These are phyloP conservation scores for Bruguiera gymnorhiza DNA, from an alignment of 345 rosid genomes.

Conservation along the genomic window DNA sequence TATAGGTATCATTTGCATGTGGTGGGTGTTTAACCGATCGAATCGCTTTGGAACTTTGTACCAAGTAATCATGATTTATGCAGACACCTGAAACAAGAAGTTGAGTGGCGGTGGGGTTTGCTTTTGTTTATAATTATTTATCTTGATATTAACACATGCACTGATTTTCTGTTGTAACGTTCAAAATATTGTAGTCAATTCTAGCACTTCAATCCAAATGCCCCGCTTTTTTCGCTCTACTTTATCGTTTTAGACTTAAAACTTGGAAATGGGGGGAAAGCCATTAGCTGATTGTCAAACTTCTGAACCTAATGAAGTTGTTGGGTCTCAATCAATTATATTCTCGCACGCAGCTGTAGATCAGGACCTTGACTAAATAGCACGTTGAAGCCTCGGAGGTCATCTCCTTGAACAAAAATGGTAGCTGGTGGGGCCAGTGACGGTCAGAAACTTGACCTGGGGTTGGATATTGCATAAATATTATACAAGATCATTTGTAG, in stretches of 20 bases:
- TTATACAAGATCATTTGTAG: too few relatives aligned
- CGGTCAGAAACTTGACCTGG: too few relatives aligned
- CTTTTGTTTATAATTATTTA: neutral
- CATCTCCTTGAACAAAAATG: too few relatives aligned
- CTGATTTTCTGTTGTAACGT: neutral
- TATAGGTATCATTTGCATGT: too few relatives aligned
- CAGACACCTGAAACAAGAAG: neutral
- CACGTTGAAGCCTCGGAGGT: too few relatives aligned
- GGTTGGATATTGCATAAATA: too few relatives aligned
- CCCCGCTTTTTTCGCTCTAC: neutral
- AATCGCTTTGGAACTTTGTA: slow-evolving; percentile 2
- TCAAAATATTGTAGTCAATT: neutral
- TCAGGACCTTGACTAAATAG: too few relatives aligned
- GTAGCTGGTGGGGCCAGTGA: too few relatives aligned
- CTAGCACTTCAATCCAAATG: neutral
- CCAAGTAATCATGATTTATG: neutral
- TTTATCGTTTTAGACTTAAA: neutral
- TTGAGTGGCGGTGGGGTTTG: neutral
- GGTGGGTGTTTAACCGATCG: neutral
- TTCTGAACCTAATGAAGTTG: neutral
- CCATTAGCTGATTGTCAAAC: neutral
- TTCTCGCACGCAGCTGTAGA: neutral
- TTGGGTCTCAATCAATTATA: neutral
- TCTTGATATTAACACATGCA: too few relatives aligned
- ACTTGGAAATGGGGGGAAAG: neutral